Conservation (phyloP, 208 protist genomes). For the Polymyxa betae region DNA sequence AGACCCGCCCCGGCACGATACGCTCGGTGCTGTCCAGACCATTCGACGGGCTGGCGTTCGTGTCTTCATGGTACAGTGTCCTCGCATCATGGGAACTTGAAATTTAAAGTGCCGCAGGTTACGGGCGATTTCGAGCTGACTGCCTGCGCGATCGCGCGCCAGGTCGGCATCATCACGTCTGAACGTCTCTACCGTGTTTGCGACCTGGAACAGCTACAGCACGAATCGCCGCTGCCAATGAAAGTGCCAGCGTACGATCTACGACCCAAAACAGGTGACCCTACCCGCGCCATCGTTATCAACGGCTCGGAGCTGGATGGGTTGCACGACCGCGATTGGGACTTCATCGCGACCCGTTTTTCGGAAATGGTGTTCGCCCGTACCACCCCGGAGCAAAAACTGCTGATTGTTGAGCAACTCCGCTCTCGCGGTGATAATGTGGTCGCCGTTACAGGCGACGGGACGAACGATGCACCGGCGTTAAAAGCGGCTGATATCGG, state of each 20-base stretch:
- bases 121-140: neutral
- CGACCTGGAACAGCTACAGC: too few species aligned
- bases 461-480: slow-evolving; percentile 89
- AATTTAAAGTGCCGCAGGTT: too few species aligned
- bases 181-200: neutral
- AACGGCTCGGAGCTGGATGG: neutral
- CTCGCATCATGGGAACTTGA: too few species aligned
- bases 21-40: slow-evolving; percentile 74
- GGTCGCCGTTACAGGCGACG: slow-evolving; percentile 74
- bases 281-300: neutral
- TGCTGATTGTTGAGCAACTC: slow-evolving; percentile 71
- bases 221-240: neutral
- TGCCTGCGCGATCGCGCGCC: slow-evolving; percentile 3
- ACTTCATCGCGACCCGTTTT: neutral
- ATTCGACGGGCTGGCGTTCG: slow-evolving; percentile 80
- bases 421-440: slow-evolving; percentile 44
- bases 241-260: neutral
- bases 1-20: slow-evolving; percentile 81
- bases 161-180: slow-evolving; percentile 66
- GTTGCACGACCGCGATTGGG: neutral
- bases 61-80: slow-evolving; percentile 89
- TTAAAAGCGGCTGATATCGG: slow-evolving; percentile 94
- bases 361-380: slow-evolving; percentile 81
- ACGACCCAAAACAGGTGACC: neutral
- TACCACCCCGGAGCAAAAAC: slow-evolving; percentile 83